These are phyloP conservation scores for Epichloe sylvatica DNA, from an alignment of 2,329 filamentous ascomycete genomes.

Conservation along the genomic window DNA sequence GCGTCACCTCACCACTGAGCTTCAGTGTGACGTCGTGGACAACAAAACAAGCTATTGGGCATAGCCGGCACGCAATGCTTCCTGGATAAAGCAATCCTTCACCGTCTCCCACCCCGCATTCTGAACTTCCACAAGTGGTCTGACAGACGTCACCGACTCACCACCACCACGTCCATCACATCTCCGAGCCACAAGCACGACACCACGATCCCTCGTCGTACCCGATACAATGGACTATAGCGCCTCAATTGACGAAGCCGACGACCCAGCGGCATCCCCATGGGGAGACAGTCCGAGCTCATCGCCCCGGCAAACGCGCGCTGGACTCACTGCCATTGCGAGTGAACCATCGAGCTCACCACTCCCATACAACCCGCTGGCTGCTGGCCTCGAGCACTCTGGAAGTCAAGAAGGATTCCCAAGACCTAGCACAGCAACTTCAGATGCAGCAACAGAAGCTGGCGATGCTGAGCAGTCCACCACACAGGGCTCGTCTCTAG, in stretches of 20 bases:
- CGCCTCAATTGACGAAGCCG: slow-evolving; percentile 39
- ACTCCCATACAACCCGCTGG: slow-evolving; percentile 30
- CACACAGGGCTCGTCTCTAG: slow-evolving; percentile 8
- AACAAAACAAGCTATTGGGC: neutral
- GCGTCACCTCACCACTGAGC: neutral
- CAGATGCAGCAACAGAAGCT: slow-evolving; percentile 29
- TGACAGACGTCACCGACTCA: slow-evolving; percentile 1
- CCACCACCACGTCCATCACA: neutral
- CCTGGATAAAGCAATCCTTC: neutral
- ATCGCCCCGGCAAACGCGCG: slow-evolving; percentile 33
- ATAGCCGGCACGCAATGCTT: neutral
- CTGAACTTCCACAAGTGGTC: neutral
- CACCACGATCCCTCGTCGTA: neutral
- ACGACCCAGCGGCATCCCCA: slow-evolving; percentile 38
- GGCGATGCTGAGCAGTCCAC: slow-evolving; percentile 21
- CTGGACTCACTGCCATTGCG: slow-evolving; percentile 27
- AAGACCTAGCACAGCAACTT: slow-evolving; percentile 33
- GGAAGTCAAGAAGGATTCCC: slow-evolving; percentile 26
- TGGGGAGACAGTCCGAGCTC: slow-evolving; percentile 41
- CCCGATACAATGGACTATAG: slow-evolving; percentile 42
- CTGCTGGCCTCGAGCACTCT: slow-evolving; percentile 27
- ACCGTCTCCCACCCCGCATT: neutral
- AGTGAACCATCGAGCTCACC: slow-evolving; percentile 27
- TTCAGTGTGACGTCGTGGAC: neutral
- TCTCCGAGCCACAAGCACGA: neutral